These are phyloP conservation scores for Xylaria arbuscula DNA, from an alignment of 2,329 filamentous ascomycete species.

Conservation along the genomic window DNA sequence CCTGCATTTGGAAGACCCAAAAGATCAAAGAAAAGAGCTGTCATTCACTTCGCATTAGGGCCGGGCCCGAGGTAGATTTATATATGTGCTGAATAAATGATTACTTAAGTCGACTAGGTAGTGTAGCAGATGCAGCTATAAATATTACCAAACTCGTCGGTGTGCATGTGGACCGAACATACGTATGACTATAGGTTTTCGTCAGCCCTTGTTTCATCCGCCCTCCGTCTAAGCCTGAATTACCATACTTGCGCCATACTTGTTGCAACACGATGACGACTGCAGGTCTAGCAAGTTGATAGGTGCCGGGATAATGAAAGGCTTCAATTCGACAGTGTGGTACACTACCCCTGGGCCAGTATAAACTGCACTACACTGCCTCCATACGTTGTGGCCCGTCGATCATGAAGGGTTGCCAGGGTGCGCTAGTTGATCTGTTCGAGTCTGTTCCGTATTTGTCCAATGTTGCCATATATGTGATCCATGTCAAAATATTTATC, in stretches of 20 bases:
- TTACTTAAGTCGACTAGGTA: not conserved
- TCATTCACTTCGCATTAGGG: not conserved
- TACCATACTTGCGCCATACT: not conserved
- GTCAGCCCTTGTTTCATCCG: conserved; percentile 32
- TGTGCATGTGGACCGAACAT: conserved; percentile 11
- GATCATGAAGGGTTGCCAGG: conserved; percentile 6
- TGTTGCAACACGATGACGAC: conserved; percentile 17
- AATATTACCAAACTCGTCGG: not conserved
- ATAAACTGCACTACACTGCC: not conserved
- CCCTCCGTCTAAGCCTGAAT: conserved; percentile 10
- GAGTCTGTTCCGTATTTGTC: not conserved
- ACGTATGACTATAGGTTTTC: conserved; percentile 14
- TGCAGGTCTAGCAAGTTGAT: conserved; percentile 6
- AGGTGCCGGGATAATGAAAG: not conserved
- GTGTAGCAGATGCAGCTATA: not conserved
- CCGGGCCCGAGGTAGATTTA: not conserved
- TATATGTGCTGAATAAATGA: not conserved
- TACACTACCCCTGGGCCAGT: not conserved
- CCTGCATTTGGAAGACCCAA: not conserved
- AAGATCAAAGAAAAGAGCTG: not conserved
- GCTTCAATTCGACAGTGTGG: not conserved
- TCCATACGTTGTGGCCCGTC: not conserved
- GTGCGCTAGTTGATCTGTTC: not conserved
- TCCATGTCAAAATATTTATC: not conserved
- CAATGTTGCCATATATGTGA: not conserved